Base-by-base conservation (phyloP, 1,139 yeast genomes). In the Magnusiomyces paraingens region DNA sequence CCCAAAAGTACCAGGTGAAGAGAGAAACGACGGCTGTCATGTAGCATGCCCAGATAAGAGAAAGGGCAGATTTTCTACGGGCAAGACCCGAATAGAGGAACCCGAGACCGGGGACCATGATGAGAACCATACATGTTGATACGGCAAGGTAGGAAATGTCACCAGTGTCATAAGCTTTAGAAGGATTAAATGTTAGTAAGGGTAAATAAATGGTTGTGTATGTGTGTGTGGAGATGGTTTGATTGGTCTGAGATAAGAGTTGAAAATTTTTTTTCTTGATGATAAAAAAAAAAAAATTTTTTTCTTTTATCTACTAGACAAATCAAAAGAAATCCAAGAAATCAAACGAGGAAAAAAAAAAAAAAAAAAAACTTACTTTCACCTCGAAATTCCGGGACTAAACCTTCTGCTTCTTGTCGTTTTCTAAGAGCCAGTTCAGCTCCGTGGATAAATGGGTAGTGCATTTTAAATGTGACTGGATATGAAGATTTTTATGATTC, bases 1-100 rank as follows among this genome's bases (percentile, higher is more conserved):
- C 98, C 98, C 98, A 93, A 66, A 93, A 89, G 70, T 90, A 93
- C 98, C 98, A 93, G 68, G 89, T 96, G 66, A 89, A 81, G 53
- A 82, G 76, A 1, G 89, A 91, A n/a, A 91, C 83, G 61, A 85
- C 78, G 15, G 88, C 82, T 5, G 91, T 80, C 80, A 86, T 80
- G 52, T 89, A 69, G 14, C 82, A 82, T 17, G 84, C 82, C 89
- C 96, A 90, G 52, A 93, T 84, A 81, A 90, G 80, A 21, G 95
- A 86, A 52, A 91, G 75, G 0, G 98, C 97, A 32, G 91, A 83
- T 70, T 91, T 91, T 65, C 98, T 77, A 66, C 98, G 77, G 21
- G 97, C 94, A 59, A 93, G 76, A 14, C 99, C 99, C 8, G 96
- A 86, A 70, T 93, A 93, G 50, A 93, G 76, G 68, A 91, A 88